A percentile compares a stretch with the other conserved stretches of the same genome.
phyloP scores from a whole-genome alignment of 78 protist species.

The Dictyostelium firmibasis region DNA sequence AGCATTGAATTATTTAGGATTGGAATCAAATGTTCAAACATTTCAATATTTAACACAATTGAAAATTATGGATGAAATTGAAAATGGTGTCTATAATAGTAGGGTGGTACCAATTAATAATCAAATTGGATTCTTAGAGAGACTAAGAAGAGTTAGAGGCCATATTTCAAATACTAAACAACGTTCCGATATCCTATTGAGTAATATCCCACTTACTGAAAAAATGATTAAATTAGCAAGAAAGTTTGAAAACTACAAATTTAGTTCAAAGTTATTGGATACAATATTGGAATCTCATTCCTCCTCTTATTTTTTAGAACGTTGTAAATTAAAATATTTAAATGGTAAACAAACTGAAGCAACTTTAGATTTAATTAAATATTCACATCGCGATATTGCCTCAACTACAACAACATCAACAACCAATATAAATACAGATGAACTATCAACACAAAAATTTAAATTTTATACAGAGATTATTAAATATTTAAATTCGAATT shows the following conservation, averaged over 20 bases:
- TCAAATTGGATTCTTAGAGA: slow-evolving; percentile 61
- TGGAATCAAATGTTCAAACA: slow-evolving; percentile 56
- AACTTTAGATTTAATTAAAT: background rate
- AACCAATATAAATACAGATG: background rate
- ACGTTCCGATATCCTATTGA: background rate
- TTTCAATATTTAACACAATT: slow-evolving; percentile 66
- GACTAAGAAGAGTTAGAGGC: slow-evolving; percentile 28
- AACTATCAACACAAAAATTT: background rate
- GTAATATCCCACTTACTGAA: slow-evolving; percentile 60
- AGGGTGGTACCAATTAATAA: slow-evolving; percentile 5
- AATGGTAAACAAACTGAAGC: slow-evolving; percentile 15
- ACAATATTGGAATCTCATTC: slow-evolving; percentile 51
- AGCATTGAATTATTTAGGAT: slow-evolving; percentile 20
- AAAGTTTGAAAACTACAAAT: slow-evolving; percentile 27
- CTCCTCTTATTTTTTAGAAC: background rate
- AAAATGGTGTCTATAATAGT: slow-evolving; percentile 25
- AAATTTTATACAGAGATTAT: slow-evolving; percentile 25
- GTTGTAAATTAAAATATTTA: slow-evolving; percentile 38
- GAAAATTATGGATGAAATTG: slow-evolving; percentile 66
- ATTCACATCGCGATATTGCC: background rate
- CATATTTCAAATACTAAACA: slow-evolving; percentile 26
- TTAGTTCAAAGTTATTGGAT: slow-evolving; percentile 15
- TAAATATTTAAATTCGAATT: background rate
- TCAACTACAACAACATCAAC: background rate
- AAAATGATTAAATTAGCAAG: slow-evolving; percentile 34